Conservation (phyloP, 2,329 filamentous ascomycete species). For the Knoxdaviesia capensis region DNA sequence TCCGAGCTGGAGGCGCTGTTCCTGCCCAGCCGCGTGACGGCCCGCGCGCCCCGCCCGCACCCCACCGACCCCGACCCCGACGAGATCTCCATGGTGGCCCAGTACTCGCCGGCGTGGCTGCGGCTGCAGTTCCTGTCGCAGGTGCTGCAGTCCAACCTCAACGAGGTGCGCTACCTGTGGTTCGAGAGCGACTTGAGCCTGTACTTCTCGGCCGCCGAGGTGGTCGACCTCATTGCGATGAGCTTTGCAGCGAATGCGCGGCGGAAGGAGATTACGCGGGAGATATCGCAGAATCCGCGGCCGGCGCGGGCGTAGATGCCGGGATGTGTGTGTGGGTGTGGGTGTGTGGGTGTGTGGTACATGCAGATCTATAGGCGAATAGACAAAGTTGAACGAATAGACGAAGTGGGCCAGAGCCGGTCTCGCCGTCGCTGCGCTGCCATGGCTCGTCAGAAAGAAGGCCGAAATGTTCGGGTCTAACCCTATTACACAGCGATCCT, state of each 20-base stretch:
- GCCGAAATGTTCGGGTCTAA: no score
- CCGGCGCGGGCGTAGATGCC: slow-evolving; percentile 11
- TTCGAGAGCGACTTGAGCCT: slow-evolving; percentile 44
- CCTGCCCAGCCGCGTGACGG: slow-evolving; percentile 20
- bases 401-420: no score
- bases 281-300: slow-evolving; percentile 31
- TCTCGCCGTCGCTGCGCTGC: no score
- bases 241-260: slow-evolving; percentile 44
- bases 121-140: slow-evolving; percentile 43
- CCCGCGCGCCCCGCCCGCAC: slow-evolving; percentile 3
- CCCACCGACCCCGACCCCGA: slow-evolving; percentile 13
- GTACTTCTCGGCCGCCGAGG: slow-evolving; percentile 39
- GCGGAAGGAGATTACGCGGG: slow-evolving; percentile 34
- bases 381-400: no score
- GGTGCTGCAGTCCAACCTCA: slow-evolving; percentile 44
- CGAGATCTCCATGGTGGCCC: slow-evolving; percentile 32
- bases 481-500: no score
- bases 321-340: neutral
- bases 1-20: slow-evolving; percentile 41
- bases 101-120: slow-evolving; percentile 42
- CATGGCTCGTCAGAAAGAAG: no score
- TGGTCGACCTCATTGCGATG: slow-evolving; percentile 38
- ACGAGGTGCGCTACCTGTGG: slow-evolving; percentile 43
- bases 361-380: no score
- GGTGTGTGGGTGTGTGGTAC: no score